Evolutionary conservation across 352 stramenopile genomes (phyloP), one percentile per base, ranked within the genome.

Genomic region (Saprolegnia diclina): DNA sequence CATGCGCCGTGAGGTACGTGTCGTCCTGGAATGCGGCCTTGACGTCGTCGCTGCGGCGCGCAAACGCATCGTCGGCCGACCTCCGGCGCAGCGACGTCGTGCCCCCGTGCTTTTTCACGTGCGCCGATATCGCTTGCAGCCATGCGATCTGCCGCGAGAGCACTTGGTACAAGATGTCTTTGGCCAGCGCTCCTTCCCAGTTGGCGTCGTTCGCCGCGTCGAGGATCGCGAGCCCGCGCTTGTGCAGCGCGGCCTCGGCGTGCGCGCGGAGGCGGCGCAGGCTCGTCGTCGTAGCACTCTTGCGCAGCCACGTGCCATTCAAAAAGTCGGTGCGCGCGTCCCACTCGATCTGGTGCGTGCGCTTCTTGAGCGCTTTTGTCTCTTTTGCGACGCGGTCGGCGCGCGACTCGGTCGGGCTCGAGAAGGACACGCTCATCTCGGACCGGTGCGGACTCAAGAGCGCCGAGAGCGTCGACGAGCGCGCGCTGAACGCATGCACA

Each of bases 301-400:
- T 54, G n/a, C 63, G 63, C 13, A 69, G 44, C 14, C 53, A 62
- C 29, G 29, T 35, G 6, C 26, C 29, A 4, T 5, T 18, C 32
- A 69, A 35, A 38, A 24, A 29, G 9, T 37, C 29, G 32, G 14
- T 42, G 11, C 42, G 35, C 14, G 50, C n/a, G 13, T 69, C 63
- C 63, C 63, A 69, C 50, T 69, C 63, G 32, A 69, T 63, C 21
- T 69, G 42, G 40, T 37, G 21, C n/a, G 54, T 19, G 3, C 53
- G 29, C 50, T 69, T 52, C 45, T 69, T 69, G 32, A 61, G 54
- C 46, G 45, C 42, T 3, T 21, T 21, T 5, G 54, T 37, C 21
- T 62, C 63, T 4, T 54, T 29, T 4, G 48, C 63, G 40, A 69
- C 13, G 22, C 63, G 63, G 38, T 63, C 63, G 3, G 19, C 50